These are phyloP conservation scores for Paecilomyces sp. DNA, from an alignment of 2,329 filamentous ascomycete genomes.

Conservation along the genomic window DNA sequence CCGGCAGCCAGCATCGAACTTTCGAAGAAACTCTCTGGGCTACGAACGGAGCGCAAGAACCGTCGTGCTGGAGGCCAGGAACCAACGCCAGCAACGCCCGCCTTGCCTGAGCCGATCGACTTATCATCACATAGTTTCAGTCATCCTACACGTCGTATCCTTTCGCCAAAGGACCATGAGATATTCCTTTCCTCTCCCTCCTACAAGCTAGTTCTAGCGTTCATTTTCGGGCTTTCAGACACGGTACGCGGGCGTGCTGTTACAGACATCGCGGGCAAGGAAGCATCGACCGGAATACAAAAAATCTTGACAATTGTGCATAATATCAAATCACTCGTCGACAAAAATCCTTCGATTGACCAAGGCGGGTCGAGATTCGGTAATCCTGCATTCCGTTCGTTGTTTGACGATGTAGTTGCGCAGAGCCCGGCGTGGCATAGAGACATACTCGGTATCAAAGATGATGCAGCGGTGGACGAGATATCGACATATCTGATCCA, in stretches of 20 bases:
- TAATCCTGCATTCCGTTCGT: constrained; percentile 81
- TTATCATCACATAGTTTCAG: constrained; percentile 55
- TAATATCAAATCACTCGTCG: constrained; percentile 59
- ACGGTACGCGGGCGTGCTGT: constrained; percentile 53
- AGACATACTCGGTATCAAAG: constrained; percentile 29
- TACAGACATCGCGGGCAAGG: constrained; percentile 17
- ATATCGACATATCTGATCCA: constrained; percentile 72
- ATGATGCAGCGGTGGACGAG: constrained; percentile 56
- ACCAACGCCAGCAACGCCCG: constrained; percentile 68
- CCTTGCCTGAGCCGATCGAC: constrained; percentile 61
- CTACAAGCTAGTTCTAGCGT: constrained; percentile 68
- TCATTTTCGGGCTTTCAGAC: constrained; percentile 81
- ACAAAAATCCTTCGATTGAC: constrained; percentile 70
- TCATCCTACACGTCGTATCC: constrained; percentile 67
- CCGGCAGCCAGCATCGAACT: constrained; percentile 24
- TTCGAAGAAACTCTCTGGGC: constrained; percentile 32
- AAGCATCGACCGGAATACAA: constrained; percentile 52
- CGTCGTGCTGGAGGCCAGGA: constrained; percentile 22
- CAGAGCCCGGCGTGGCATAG: constrained; percentile 35
- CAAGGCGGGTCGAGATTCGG: constrained; percentile 87
- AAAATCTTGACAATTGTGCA: constrained; percentile 64
- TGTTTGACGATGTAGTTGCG: constrained; percentile 53
- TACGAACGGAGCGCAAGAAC: constrained; percentile 28
- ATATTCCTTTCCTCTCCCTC: constrained; percentile 73
- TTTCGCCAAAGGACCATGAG: constrained; percentile 72